Evolutionary conservation across 192 early-diverging fungal genomes (phyloP), one percentile per base, ranked within the genome.

Genomic region (Coemansia sp.): DNA sequence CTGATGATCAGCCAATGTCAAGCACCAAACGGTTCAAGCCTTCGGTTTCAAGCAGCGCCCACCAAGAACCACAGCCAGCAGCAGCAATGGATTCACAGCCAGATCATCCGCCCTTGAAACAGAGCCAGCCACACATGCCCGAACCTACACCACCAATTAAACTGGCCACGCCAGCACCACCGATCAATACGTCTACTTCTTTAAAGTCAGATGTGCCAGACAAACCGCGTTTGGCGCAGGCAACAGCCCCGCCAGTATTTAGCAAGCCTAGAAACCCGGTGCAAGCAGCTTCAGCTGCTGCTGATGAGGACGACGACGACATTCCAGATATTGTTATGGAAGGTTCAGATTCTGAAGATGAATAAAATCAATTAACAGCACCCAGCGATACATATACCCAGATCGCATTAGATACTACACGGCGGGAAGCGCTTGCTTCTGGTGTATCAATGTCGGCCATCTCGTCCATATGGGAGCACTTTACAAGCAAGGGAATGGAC

Each of bases 241-340:
- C 32, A 34, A 34, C 32, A 34, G 10, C 32, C 32, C 32, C 32
- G 7, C 10, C 32, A 1, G 7, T 34, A 34, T 34, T 34, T 34
- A 34, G 10, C 6, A 34, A 34, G 32, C 32, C 32, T 6, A 34
- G 10, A 1, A 10, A 34, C 32, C 32, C 32, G 32, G 32, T 34
- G 7, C 32, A 34, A 6, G 32, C 32, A 34, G 32, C 10, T 34
- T 53, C 41, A 15, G 53, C 38, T 31, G 28, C 18, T 18, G 54
- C 38, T 11, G 44, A 58, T 3, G 58, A 64, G 6, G 49, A 58
- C 6, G 70, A 62, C 11, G 64, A 74, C n/a, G 66, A 58, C 14
- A 69, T 76, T 20, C 73, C 73, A 1, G 73, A 76, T 40, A 76
- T 76, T 20, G 73, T 76, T 1, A 76, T 76, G 73, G 73, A 76